Conservation (phyloP, 306 rosid species). For the Dicorynia guianensis region DNA sequence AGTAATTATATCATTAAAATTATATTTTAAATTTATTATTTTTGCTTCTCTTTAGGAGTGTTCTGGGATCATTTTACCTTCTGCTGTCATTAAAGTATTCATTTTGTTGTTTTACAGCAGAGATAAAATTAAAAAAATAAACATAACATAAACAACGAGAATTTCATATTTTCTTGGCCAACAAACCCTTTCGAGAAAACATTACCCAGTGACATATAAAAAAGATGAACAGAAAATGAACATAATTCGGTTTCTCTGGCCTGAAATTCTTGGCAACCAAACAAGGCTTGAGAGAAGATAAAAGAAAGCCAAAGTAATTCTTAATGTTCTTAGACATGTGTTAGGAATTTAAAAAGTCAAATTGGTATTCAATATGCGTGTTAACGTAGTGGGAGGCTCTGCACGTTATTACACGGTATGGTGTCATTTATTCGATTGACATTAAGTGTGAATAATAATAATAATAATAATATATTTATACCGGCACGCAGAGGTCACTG, state of each 20-base stretch:
- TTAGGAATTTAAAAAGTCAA: conserved; percentile 2
- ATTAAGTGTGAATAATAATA: not conserved
- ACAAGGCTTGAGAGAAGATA: not conserved
- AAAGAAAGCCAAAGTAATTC: conserved; percentile 26
- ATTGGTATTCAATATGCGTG: not conserved
- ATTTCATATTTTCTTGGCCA: not conserved
- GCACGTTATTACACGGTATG: conserved; percentile 3
- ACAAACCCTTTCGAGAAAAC: not conserved
- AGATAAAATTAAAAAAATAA: not conserved
- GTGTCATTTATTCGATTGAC: not conserved
- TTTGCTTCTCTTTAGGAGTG: not conserved
- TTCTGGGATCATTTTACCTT: not conserved
- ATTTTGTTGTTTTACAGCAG: not conserved
- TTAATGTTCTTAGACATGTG: conserved; percentile 27
- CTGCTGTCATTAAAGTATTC: not conserved
- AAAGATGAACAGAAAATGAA: not conserved
- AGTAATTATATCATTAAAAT: not conserved
- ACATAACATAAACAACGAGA: not conserved
- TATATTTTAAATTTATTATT: not conserved
- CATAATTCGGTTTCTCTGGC: not conserved
- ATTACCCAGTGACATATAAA: not conserved
- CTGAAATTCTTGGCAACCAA: not conserved
- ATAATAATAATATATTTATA: conserved; percentile 33
- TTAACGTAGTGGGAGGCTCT: not conserved
- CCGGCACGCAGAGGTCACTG: conserved; percentile 85